phyloP scores from a whole-genome alignment of 148 eudicot genomes.

The Agrostemma githago region DNA sequence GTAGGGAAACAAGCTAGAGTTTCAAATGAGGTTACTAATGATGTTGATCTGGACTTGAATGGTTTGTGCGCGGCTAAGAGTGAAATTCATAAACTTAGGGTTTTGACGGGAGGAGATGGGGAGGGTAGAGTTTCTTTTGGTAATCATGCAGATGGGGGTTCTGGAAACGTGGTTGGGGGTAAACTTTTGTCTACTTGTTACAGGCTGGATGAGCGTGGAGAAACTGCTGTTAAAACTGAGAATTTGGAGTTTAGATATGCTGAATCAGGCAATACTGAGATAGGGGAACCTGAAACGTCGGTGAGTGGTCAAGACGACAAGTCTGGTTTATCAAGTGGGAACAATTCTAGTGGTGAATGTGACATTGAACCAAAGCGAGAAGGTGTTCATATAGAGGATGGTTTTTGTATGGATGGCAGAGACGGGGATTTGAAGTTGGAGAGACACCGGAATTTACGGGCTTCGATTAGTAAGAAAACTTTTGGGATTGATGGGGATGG shows the following conservation, averaged over 20 bases:
- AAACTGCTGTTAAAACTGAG: constrained; percentile 16
- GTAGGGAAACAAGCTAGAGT: constrained; percentile 26
- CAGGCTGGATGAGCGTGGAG: constrained; percentile 1
- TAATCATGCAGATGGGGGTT: constrained; percentile 16
- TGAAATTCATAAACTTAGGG: constrained; percentile 24
- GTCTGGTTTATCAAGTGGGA: not conserved
- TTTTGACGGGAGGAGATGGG: constrained; percentile 19
- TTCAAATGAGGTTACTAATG: constrained; percentile 19
- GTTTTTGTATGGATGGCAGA: not conserved
- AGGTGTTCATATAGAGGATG: constrained; percentile 8
- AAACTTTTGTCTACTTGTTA: constrained; percentile 1
- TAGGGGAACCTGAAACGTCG: not conserved
- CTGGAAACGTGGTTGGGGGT: constrained; percentile 4
- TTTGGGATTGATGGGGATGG: constrained; percentile 23
- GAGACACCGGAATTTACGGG: constrained; percentile 1
- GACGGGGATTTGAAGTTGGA: constrained; percentile 17
- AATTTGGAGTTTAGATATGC: constrained; percentile 12
- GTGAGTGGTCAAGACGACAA: not conserved
- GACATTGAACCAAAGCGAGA: not conserved
- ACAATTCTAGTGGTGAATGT: not conserved
- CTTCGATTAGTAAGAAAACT: constrained; percentile 26
- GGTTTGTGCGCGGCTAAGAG: constrained; percentile 12
- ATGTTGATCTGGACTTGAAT: constrained; percentile 15
- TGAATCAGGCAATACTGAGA: not conserved
- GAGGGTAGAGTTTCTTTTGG: constrained; percentile 22